Percentiles rank a stretch among this genome's conserved stretches.
phyloP scores from a whole-genome alignment of 768 basidiomycete species.

The Calocybe gangraenosa region DNA sequence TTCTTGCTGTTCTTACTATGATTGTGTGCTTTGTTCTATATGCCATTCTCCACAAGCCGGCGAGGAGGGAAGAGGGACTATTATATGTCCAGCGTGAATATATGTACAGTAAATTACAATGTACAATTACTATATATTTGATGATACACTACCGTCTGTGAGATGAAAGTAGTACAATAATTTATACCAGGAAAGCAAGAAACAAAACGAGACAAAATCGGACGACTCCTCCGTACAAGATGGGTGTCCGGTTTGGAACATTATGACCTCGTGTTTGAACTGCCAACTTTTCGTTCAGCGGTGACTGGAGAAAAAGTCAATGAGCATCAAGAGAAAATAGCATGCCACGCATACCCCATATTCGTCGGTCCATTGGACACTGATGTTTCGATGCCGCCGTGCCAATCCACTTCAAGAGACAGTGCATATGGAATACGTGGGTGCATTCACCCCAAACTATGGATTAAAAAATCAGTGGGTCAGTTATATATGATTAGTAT shows the following conservation, averaged over 20 bases:
- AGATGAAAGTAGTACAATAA: constrained; percentile 5
- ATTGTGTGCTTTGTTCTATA: constrained; percentile 10
- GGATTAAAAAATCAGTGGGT: constrained; percentile 4
- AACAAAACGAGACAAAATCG: too few species aligned
- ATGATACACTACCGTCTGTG: constrained; percentile 18
- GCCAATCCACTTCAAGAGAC: constrained; percentile 92
- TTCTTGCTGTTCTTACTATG: constrained; percentile 3
- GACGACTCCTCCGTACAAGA: too few species aligned
- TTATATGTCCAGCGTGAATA: constrained; percentile 10
- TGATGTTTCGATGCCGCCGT: constrained; percentile 88
- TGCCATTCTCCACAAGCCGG: constrained; percentile 10
- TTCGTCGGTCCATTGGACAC: constrained; percentile 96
- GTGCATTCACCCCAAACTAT: constrained; percentile 98
- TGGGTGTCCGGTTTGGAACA: not conserved
- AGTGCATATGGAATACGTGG: constrained; percentile 99
- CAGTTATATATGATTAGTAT: too few species aligned
- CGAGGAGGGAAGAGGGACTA: constrained; percentile 9
- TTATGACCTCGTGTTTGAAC: constrained; percentile 5
- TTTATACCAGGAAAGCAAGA: too few species aligned
- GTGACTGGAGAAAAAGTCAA: constrained; percentile 35
- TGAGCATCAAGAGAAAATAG: too few species aligned
- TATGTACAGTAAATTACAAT: constrained; percentile 22
- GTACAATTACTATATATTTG: constrained; percentile 24
- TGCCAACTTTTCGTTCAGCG: constrained; percentile 48
- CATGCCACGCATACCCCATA: too few species aligned